A percentile compares a stretch with the other conserved stretches of the same genome.
Evolutionary conservation across 495 filamentous ascomycete species (phyloP).

Genomic region (Aspergillus bertholletiae): DNA sequence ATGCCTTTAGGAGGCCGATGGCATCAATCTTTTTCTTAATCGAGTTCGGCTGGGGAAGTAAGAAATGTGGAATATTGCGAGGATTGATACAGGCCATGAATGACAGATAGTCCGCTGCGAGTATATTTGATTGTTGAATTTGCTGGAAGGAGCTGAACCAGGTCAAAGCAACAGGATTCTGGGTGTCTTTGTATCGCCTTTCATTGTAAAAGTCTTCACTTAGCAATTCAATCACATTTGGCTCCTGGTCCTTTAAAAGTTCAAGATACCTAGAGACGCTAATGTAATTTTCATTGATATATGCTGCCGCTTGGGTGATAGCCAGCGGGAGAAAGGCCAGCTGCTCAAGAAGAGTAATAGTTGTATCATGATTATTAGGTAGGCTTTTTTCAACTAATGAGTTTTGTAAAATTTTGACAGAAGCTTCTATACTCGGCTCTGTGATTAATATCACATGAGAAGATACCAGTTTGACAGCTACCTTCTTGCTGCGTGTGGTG

Average conservation of each 20-base stretch:
- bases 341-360: conserved; percentile 18
- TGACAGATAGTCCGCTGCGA: conserved; percentile 33
- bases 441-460: conserved; percentile 19
- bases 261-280: conserved; percentile 36
- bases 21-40: conserved; percentile 19
- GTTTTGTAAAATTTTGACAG: conserved; percentile 17
- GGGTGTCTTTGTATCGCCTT: conserved; percentile 33
- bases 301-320: no score
- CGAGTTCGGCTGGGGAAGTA: conserved; percentile 16
- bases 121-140: conserved; percentile 24
- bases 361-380: conserved; percentile 10
- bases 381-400: conserved; percentile 22
- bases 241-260: conserved; percentile 37
- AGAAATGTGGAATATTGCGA: conserved; percentile 27
- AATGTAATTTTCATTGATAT: conserved; percentile 40
- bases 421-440: conserved; percentile 24
- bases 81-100: no score
- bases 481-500: conserved; percentile 29
- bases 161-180: conserved; percentile 50
- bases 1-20: conserved; percentile 24
- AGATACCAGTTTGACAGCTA: conserved; percentile 21
- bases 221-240: conserved; percentile 31
- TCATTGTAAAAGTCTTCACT: conserved; percentile 48
- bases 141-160: conserved; percentile 52
- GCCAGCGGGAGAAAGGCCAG: conserved; percentile 38